Percentiles rank a stretch among this genome's conserved stretches.
These are phyloP conservation scores for Oryza glaberrima DNA, from an alignment of 176 grass and related monocot species.

Conservation along the genomic window DNA sequence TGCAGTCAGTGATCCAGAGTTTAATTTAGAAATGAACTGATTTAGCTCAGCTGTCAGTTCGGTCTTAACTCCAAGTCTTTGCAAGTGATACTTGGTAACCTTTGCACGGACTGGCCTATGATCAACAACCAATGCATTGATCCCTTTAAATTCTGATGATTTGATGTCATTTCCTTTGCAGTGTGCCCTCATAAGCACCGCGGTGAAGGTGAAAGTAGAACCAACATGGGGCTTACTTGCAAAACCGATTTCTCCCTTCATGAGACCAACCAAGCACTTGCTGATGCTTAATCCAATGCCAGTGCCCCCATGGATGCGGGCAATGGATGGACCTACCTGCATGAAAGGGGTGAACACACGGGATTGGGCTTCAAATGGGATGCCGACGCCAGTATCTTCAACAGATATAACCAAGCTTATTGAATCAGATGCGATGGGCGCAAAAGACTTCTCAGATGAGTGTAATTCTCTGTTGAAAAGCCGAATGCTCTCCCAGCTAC, in stretches of 20 bases:
- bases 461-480: conserved; percentile 55
- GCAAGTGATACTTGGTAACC: conserved; percentile 85
- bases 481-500: conserved; percentile 75
- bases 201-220: conserved; percentile 96
- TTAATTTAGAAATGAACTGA: conserved; percentile 62
- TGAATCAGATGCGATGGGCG: conserved; percentile 55
- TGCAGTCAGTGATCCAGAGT: conserved; percentile 41
- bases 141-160: conserved; percentile 65
- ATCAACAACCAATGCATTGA: conserved; percentile 88
- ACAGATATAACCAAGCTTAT: conserved; percentile 92
- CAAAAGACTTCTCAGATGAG: conserved; percentile 54
- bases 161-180: conserved; percentile 55
- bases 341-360: conserved; percentile 93
- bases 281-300: conserved; percentile 98
- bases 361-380: conserved; percentile 86
- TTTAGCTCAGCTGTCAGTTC: conserved; percentile 64
- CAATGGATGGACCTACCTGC: conserved; percentile 90
- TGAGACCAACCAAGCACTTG: conserved; percentile 92
- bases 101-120: conserved; percentile 72
- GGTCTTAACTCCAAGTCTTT: conserved; percentile 77
- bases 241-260: conserved; percentile 98
- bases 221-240: conserved; percentile 69
- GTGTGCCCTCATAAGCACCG: conserved; percentile 51
- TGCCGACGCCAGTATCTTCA: conserved; percentile 95
- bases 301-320: conserved; percentile 95